A percentile compares a stretch with the other conserved stretches of the same genome.
Conservation (phyloP, 2,329 filamentous ascomycete species). For the Colletotrichum falcatum region DNA sequence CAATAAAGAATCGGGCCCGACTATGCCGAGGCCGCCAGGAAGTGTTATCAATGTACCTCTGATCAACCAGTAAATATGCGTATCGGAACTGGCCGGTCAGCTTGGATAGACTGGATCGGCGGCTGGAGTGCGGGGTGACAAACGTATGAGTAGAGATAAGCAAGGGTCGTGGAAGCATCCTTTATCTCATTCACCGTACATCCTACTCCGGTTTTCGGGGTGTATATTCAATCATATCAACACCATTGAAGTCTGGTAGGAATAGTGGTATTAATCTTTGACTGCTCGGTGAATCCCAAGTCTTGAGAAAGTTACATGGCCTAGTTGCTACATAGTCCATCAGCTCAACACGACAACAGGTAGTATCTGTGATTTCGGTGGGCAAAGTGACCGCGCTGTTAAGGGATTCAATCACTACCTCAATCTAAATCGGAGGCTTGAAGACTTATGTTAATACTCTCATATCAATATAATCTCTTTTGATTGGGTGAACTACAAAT, state of each 20-base stretch:
- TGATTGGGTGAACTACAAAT: not conserved
- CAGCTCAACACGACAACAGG: no score
- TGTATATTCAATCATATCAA: not conserved
- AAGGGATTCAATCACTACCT: not conserved
- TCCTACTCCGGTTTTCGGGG: slow-evolving; percentile 19
- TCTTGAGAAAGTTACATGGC: not conserved
- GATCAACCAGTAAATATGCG: slow-evolving; percentile 15
- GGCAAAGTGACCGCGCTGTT: not conserved
- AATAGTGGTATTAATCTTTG: no score
- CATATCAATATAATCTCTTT: not conserved
- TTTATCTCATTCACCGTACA: not conserved
- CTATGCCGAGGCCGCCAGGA: not conserved
- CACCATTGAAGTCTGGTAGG: not conserved
- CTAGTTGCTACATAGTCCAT: no score
- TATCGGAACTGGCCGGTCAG: slow-evolving; percentile 1
- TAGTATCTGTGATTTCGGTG: not conserved
- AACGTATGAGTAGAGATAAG: slow-evolving; percentile 24
- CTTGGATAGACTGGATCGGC: slow-evolving; percentile 6
- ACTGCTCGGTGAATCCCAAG: not conserved
- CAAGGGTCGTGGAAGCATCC: slow-evolving; percentile 22
- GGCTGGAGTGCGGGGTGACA: slow-evolving; percentile 1
- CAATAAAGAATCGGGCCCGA: not conserved
- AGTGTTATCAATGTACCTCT: not conserved
- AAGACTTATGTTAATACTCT: not conserved
- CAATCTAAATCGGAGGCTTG: not conserved